Conservation (phyloP, 345 rosid species). For the Zanthoxylum bungeanum region DNA sequence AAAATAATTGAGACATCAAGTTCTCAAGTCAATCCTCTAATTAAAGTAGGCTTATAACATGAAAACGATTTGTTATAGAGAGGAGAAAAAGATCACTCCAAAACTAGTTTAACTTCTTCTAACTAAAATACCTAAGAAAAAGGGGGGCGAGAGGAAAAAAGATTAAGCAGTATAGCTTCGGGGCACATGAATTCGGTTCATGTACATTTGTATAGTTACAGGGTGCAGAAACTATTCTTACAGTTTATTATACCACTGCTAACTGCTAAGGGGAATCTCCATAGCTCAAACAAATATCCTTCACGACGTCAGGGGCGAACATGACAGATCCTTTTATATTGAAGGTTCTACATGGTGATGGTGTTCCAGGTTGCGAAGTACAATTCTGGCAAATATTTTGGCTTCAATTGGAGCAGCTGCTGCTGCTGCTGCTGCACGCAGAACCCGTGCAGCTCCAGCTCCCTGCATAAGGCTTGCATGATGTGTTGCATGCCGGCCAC, state of each 20-base stretch:
- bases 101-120: too few relatives aligned
- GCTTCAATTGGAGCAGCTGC: slow-evolving; percentile 77
- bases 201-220: slow-evolving; percentile 1
- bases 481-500: slow-evolving; percentile 84
- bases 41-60: background rate
- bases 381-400: slow-evolving; percentile 78
- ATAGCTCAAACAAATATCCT: background rate
- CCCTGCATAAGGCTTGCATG: slow-evolving; percentile 87
- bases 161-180: background rate
- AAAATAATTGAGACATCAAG: background rate
- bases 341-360: slow-evolving; percentile 59
- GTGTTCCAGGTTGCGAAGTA: slow-evolving; percentile 81
- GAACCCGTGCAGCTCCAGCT: slow-evolving; percentile 71
- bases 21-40: background rate
- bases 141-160: background rate
- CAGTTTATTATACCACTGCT: background rate
- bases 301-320: background rate
- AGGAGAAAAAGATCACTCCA: slow-evolving; percentile 3
- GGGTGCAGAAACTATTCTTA: background rate
- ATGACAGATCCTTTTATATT: slow-evolving; percentile 11
- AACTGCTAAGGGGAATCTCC: too few relatives aligned
- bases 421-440: slow-evolving; percentile 87
- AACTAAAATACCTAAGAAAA: slow-evolving; percentile 2
- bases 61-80: background rate
- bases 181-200: slow-evolving; percentile 12